Percentiles rank a stretch among this genome's conserved stretches.
Conservation (phyloP, 805 yeast species). For the Millerago galiae region DNA sequence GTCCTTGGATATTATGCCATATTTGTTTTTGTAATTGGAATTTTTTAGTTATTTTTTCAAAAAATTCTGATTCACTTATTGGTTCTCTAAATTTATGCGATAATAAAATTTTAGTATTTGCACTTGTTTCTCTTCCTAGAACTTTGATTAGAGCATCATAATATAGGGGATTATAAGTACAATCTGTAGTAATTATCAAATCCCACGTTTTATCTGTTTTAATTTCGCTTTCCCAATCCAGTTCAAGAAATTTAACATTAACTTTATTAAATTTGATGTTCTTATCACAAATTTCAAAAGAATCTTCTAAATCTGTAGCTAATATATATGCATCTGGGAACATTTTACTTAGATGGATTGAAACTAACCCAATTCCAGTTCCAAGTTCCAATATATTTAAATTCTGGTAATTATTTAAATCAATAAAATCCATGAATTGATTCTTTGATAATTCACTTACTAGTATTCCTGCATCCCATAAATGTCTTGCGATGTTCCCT, state of each 20-base stretch:
- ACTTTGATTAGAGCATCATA: constrained; percentile 30
- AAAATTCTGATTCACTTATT: constrained; percentile 19
- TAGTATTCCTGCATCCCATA: constrained; percentile 36
- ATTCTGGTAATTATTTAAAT: not conserved
- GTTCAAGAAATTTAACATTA: constrained; percentile 21
- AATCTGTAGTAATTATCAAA: constrained; percentile 33
- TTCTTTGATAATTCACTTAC: constrained; percentile 9
- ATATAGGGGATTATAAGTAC: constrained; percentile 36
- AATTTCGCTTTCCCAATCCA: constrained; percentile 32
- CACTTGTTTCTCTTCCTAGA: constrained; percentile 16
- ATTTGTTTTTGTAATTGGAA: constrained; percentile 12
- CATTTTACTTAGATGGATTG: constrained; percentile 24
- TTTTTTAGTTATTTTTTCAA: constrained; percentile 8
- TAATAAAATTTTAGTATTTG: constrained; percentile 12
- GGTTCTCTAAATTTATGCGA: constrained; percentile 25
- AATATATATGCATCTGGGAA: constrained; percentile 15
- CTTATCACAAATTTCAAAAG: constrained; percentile 28
- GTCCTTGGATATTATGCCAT: constrained; percentile 14
- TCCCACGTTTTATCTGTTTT: constrained; percentile 26
- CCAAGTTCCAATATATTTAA: constrained; percentile 32
- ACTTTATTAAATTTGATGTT: constrained; percentile 23
- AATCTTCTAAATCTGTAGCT: constrained; percentile 34
- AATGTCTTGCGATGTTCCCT: constrained; percentile 34
- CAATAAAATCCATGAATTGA: constrained; percentile 9
- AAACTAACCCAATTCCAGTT: constrained; percentile 37